phyloP scores from a whole-genome alignment of 108 stramenopile genomes.

The Halocafeteria seosinensis region DNA sequence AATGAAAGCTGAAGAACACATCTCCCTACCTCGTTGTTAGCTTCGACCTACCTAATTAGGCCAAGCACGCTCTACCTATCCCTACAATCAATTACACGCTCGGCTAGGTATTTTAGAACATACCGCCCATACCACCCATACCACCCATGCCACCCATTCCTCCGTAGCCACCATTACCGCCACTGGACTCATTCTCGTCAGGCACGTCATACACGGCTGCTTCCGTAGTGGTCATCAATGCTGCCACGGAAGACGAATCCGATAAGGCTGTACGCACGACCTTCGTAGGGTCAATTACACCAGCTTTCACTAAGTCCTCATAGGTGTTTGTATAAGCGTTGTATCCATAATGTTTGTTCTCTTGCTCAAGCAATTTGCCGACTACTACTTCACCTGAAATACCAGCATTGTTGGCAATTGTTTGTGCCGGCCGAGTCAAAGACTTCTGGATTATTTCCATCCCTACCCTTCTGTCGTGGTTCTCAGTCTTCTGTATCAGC shows the following conservation, averaged over 20 bases:
- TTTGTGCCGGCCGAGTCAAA: slow-evolving; percentile 66
- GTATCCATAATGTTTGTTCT: slow-evolving; percentile 53
- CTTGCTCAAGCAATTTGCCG: slow-evolving; percentile 60
- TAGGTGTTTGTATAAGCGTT: slow-evolving; percentile 74
- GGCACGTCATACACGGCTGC: slow-evolving; percentile 91
- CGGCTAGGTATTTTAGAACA: too few species aligned
- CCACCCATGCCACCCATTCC: slow-evolving; percentile 70
- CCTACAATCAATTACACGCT: too few species aligned
- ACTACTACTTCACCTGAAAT: slow-evolving; percentile 86
- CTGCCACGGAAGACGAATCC: slow-evolving; percentile 89
- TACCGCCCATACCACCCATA: slow-evolving; percentile 58
- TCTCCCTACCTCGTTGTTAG: too few species aligned
- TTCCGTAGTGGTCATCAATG: slow-evolving; percentile 89
- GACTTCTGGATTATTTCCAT: slow-evolving; percentile 90
- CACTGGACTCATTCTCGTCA: slow-evolving; percentile 36
- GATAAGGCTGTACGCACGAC: slow-evolving; percentile 93
- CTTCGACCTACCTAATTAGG: too few species aligned
- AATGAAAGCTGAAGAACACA: too few species aligned
- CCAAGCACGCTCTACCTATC: too few species aligned
- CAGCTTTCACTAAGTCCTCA: slow-evolving; percentile 73
- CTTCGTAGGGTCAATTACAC: slow-evolving; percentile 98
- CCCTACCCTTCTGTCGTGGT: slow-evolving; percentile 96
- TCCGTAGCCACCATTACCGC: slow-evolving; percentile 23
- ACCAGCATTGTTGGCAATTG: slow-evolving; percentile 86
- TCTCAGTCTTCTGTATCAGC: slow-evolving; percentile 51